phyloP scores from a whole-genome alignment of 257 asterid species.

The Coffea eugenioides region DNA sequence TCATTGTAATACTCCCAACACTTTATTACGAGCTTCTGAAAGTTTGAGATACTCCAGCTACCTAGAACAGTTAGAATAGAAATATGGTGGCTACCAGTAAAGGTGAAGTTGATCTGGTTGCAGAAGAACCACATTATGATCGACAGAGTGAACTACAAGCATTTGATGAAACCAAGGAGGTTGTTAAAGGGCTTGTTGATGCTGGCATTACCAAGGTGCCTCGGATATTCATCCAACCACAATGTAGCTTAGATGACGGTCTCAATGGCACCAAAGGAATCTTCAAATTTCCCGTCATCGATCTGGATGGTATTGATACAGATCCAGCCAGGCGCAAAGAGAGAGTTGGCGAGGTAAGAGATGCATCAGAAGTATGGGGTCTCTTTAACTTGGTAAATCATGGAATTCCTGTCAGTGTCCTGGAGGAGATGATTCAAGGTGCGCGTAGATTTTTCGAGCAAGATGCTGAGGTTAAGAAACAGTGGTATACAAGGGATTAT shows the following conservation, averaged over 20 bases:
- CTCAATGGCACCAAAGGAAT: neutral
- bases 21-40: neutral
- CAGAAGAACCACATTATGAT: constrained; percentile 5
- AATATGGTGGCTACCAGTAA: constrained; percentile 15
- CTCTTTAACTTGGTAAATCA: constrained; percentile 27
- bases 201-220: constrained; percentile 37
- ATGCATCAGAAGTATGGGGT: constrained; percentile 30
- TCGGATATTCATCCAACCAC: constrained; percentile 35
- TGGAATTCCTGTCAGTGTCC: constrained; percentile 8
- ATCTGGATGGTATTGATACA: constrained; percentile 6
- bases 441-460: constrained; percentile 27
- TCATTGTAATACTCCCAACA: no score
- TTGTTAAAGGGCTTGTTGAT: constrained; percentile 57
- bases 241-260: neutral
- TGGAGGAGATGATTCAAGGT: constrained; percentile 22
- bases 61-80: neutral
- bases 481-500: constrained; percentile 32
- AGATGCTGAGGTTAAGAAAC: constrained; percentile 31
- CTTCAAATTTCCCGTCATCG: constrained; percentile 16
- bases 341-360: constrained; percentile 19
- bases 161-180: constrained; percentile 50
- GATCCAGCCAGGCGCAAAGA: constrained; percentile 3
- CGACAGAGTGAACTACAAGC: constrained; percentile 36
- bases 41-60: neutral
- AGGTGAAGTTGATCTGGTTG: neutral